A percentile compares a stretch with the other conserved stretches of the same genome.
These are phyloP conservation scores for Lipomyces kockii DNA, from an alignment of 805 yeast genomes.

Conservation along the genomic window DNA sequence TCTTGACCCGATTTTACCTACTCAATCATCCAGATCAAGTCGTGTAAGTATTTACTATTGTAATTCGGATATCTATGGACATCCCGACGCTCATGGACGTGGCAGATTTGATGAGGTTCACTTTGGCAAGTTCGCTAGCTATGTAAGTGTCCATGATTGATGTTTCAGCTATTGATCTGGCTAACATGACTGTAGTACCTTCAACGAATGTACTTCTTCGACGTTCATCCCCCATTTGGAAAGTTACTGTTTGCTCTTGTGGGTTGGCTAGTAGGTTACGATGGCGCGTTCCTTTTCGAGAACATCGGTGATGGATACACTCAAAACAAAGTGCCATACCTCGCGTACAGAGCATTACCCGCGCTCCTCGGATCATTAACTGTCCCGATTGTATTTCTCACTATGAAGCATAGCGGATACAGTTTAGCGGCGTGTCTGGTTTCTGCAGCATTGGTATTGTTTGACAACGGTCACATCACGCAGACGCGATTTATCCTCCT, in stretches of 20 bases:
- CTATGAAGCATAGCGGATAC: constrained; percentile 83
- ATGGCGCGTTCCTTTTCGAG: constrained; percentile 91
- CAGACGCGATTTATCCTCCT: constrained; percentile 89
- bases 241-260: constrained; percentile 87
- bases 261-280: constrained; percentile 87
- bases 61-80: background rate
- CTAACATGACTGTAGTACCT: constrained; percentile 59
- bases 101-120: constrained; percentile 51
- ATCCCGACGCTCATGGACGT: background rate
- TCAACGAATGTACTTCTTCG: constrained; percentile 90
- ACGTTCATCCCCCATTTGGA: constrained; percentile 98
- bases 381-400: constrained; percentile 80
- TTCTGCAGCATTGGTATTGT: constrained; percentile 73
- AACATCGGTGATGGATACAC: constrained; percentile 83
- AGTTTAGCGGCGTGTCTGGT: constrained; percentile 78
- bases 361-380: constrained; percentile 83
- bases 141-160: constrained; percentile 27
- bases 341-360: constrained; percentile 77
- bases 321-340: constrained; percentile 79
- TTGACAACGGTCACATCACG: constrained; percentile 88
- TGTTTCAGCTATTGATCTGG: constrained; percentile 2
- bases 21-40: constrained; percentile 75
- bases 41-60: constrained; percentile 48
- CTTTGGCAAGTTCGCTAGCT: constrained; percentile 55
- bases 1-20: constrained; percentile 73